Evolutionary conservation across 2,329 filamentous ascomycete genomes (phyloP), one percentile per base, ranked within the genome.

Genomic region (Trichoderma atroviride): DNA sequence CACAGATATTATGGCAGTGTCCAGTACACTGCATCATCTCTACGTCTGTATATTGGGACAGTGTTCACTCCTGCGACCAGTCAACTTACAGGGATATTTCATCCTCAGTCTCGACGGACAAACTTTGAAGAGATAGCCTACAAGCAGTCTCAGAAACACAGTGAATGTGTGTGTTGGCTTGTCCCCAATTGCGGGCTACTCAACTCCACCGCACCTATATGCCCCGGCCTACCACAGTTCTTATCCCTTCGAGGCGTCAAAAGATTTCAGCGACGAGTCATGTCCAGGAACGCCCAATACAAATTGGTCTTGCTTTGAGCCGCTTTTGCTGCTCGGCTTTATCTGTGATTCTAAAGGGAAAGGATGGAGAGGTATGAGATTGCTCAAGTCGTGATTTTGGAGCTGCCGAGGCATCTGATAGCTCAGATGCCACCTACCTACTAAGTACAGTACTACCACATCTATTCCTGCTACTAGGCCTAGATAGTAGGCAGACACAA

Each of bases 121-220:
- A 22, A 50, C 2, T 9, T 13, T 13, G 47, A 50, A 50, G 9
- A 11, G n/a, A 10, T 50, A n/a, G 47, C 47, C n/a, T 50, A 13
- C n/a, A 22, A 24, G 40, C 19, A 43, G 16, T n/a, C 40, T 24
- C 7, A 50, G n/a, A 50, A 50, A 10, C 47, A n/a, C 19, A 43
- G 40, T 5, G 47, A 24, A 24, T 22, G n/a, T 24, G 47, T 27
- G 40, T 50, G 37, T 29, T 35, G 64, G 64, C 64, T 56, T 29
- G 33, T 37, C 40, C 29, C 58, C 58, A 43, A 24, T 24, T 24
- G n/a, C 47, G 47, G 47, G 47, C 47, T 61, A 24, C 65, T 61
- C 57, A 61, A 68, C 65, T 58, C 65, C 65, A 61, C 57, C 56
- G 14, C 57, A 40, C 57, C 29, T 52, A n/a, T 27, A 35, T 59